Evolutionary conservation across 257 asterid genomes (phyloP), one percentile per base, ranked within the genome.

Genomic region (Lycium barbarum): DNA sequence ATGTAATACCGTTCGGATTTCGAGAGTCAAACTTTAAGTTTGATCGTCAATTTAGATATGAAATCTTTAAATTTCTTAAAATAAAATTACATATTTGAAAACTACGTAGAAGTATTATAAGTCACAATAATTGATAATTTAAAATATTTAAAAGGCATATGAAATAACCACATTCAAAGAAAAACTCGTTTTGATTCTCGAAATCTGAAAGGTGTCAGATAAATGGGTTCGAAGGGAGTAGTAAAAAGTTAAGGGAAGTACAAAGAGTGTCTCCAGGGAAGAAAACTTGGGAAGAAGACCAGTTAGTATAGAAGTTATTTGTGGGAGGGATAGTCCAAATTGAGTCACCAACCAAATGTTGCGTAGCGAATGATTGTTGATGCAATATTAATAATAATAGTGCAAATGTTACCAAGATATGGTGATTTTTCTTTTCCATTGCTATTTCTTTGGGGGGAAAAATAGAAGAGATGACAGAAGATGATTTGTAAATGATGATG

Each of bases 271-370:
- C 98, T 84, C 94, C 93, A 2, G 87, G 59, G 12, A 86, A 89
- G 81, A 93, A 94, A 53, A 89, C 55, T 11, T 79, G 84, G 11
- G 93, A 88, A 22, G 96, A 90, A 12, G 98, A 92, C 97, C 98
- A 93, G 53, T 92, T 90, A 33, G 88, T 63, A 87, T 92, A 94
- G 89, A 93, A 94, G 88, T 86, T 84, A 66, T 83, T 80, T 17
- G 86, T 84, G 2, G 91, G 88, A 59, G 97, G 95, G 55, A 93
- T 90, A 3, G 98, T 92, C 98, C 98, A 92, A 40, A 91, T 85
- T 8, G 92, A 88, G 84, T 91, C 97, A 15, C 98, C 98, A 7
- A 94, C 96, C 2, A 26, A 80, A 83, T 88, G 87, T 40, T 89
- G 86, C 17, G 38, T 70, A 36, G 89, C 85, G 13, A 36, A 33